phyloP scores from a whole-genome alignment of 2,329 filamentous ascomycete species.

The Diaporthe destruens region DNA sequence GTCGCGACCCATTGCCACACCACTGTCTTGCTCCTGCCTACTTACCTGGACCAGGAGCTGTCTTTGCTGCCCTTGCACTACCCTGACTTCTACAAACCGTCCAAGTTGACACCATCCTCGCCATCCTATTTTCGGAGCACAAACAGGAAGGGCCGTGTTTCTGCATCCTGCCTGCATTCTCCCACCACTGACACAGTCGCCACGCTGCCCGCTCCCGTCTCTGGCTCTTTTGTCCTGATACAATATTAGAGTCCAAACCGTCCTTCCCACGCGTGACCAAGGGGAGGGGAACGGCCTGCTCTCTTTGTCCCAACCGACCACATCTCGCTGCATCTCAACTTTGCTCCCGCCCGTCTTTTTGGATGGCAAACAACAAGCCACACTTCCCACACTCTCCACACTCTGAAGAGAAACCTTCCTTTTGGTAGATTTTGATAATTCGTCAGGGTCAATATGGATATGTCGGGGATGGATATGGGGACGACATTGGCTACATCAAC shows the following conservation, averaged over 20 bases:
- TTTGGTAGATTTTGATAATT: no score
- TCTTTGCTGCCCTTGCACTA: not conserved
- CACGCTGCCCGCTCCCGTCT: not conserved
- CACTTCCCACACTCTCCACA: not conserved
- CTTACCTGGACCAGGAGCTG: not conserved
- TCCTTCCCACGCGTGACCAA: not conserved
- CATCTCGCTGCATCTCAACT: not conserved
- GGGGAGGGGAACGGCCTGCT: not conserved
- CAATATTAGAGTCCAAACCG: not conserved
- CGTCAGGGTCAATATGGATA: slow-evolving; percentile 9
- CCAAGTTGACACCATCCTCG: not conserved
- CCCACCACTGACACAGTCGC: not conserved
- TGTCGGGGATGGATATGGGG: slow-evolving; percentile 21
- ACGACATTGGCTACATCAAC: slow-evolving; percentile 21
- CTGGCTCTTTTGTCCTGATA: slow-evolving; percentile 8
- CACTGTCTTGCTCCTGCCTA: not conserved
- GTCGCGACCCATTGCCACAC: not conserved
- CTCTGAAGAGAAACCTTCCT: not conserved
- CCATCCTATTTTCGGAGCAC: not conserved
- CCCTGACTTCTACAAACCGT: not conserved
- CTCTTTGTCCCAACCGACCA: slow-evolving; percentile 7
- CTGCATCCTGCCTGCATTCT: not conserved
- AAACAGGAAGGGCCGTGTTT: not conserved
- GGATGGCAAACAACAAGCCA: not conserved
- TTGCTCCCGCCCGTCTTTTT: not conserved